Evolutionary conservation across 2,329 filamentous ascomycete species (phyloP).

Genomic region (Penicillium sp.): DNA sequence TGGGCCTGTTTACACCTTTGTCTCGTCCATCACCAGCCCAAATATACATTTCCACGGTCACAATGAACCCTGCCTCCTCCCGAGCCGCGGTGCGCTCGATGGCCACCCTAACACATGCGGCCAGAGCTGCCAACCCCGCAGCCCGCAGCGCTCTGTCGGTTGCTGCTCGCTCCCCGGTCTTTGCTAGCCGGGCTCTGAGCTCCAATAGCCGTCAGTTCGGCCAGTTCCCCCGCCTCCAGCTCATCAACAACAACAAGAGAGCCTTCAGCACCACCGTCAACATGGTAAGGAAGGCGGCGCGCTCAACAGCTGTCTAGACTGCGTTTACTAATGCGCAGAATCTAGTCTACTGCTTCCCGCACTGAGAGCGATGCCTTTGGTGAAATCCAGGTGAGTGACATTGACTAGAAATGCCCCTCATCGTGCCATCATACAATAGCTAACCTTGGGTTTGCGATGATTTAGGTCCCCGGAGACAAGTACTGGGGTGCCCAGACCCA

Average conservation of each 20-base stretch:
- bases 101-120: slow-evolving; percentile 46
- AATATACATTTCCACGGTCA: slow-evolving; percentile 36
- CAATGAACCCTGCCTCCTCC: slow-evolving; percentile 42
- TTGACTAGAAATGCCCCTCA: background rate
- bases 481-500: slow-evolving; percentile 99
- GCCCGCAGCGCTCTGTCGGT: slow-evolving; percentile 38
- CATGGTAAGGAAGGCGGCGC: slow-evolving; percentile 40
- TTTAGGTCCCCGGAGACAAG: slow-evolving; percentile 78
- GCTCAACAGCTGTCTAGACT: background rate
- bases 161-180: slow-evolving; percentile 38
- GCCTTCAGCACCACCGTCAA: slow-evolving; percentile 46
- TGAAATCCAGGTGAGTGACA: slow-evolving; percentile 71
- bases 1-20: slow-evolving; percentile 10
- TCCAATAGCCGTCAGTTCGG: slow-evolving; percentile 38
- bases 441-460: slow-evolving; percentile 20
- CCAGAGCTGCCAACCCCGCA: slow-evolving; percentile 43
- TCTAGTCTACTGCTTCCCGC: slow-evolving; percentile 61
- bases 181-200: slow-evolving; percentile 39
- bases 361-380: slow-evolving; percentile 98
- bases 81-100: slow-evolving; percentile 48
- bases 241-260: slow-evolving; percentile 42
- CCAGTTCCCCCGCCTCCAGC: slow-evolving; percentile 47
- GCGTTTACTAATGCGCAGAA: slow-evolving; percentile 12
- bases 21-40: slow-evolving; percentile 18
- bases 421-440: slow-evolving; percentile 8